phyloP scores from a whole-genome alignment of 805 yeast species.

The Starmerella bombi region DNA sequence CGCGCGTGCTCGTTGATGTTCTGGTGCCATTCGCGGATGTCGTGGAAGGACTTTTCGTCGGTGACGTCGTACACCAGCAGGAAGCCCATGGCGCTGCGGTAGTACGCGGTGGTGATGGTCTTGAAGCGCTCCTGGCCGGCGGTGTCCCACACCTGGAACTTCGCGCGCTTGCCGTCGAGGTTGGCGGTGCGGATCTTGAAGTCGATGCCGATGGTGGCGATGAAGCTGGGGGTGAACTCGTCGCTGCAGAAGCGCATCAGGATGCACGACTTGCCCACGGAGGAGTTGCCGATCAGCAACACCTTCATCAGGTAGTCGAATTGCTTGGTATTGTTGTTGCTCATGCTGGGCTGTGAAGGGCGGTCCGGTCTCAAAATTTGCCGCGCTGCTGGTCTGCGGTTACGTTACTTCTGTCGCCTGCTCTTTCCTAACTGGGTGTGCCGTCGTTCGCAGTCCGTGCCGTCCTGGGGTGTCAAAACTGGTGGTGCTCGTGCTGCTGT shows the following conservation, averaged over 20 bases:
- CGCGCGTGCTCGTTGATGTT: constrained; percentile 94
- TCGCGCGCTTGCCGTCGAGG: constrained; percentile 80
- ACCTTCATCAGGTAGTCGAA: constrained; percentile 56
- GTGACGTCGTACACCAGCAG: constrained; percentile 94
- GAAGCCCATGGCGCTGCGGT: constrained; percentile 98
- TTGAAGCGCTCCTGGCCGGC: constrained; percentile 98
- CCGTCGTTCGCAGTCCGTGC: too few species aligned
- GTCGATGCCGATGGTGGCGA: constrained; percentile 96
- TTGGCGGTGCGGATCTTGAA: constrained; percentile 95
- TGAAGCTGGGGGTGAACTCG: constrained; percentile 90
- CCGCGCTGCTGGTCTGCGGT: too few species aligned
- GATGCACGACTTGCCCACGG: constrained; percentile 52
- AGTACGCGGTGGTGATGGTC: constrained; percentile 94
- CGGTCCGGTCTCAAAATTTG: not conserved
- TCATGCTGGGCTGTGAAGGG: not conserved
- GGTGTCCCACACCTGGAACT: constrained; percentile 96
- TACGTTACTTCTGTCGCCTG: too few species aligned
- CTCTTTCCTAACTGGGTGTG: too few species aligned
- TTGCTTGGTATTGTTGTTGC: constrained; percentile 8
- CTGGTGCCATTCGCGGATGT: constrained; percentile 87
- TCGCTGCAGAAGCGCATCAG: constrained; percentile 88
- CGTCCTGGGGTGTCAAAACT: too few species aligned
- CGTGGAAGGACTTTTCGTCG: constrained; percentile 88
- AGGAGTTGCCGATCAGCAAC: constrained; percentile 85
- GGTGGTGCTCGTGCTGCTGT: too few species aligned